A percentile compares a stretch with the other conserved stretches of the same genome.
Evolutionary conservation across 352 stramenopile species (phyloP).

Genomic region (Elongisporangium undulatum): DNA sequence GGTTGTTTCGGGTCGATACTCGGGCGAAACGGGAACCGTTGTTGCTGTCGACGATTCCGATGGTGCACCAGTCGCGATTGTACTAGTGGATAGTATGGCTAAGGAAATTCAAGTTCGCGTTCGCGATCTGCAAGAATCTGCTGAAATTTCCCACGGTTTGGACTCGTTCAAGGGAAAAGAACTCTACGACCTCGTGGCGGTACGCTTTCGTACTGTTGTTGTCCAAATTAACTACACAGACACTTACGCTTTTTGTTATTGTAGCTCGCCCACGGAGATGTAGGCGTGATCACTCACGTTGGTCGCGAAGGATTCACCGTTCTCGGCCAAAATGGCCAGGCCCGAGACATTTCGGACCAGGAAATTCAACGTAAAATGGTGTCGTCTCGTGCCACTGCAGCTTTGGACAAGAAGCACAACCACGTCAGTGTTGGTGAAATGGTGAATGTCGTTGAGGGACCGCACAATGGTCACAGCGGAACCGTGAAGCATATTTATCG

Average conservation of each 20-base stretch:
- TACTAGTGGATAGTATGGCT: constrained; percentile 87
- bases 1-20: constrained; percentile 87
- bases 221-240: neutral
- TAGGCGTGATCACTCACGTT: constrained; percentile 90
- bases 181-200: constrained; percentile 85
- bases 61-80: constrained; percentile 80
- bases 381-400: constrained; percentile 73
- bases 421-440: constrained; percentile 88
- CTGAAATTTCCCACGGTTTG: constrained; percentile 84
- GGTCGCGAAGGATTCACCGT: constrained; percentile 85
- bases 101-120: constrained; percentile 90
- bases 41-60: constrained; percentile 85
- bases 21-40: constrained; percentile 86
- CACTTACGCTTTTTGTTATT: constrained; percentile 5
- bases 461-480: constrained; percentile 77
- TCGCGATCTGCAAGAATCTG: constrained; percentile 86
- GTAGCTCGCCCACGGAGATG: constrained; percentile 78
- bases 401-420: constrained; percentile 88
- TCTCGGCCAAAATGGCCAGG: constrained; percentile 81
- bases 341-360: constrained; percentile 81
- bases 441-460: constrained; percentile 86
- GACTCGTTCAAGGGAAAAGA: constrained; percentile 90
- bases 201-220: constrained; percentile 16
- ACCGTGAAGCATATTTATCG: constrained; percentile 91
- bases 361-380: constrained; percentile 88